Conservation (phyloP, 345 rosid genomes). For the Combretum micranthum region DNA sequence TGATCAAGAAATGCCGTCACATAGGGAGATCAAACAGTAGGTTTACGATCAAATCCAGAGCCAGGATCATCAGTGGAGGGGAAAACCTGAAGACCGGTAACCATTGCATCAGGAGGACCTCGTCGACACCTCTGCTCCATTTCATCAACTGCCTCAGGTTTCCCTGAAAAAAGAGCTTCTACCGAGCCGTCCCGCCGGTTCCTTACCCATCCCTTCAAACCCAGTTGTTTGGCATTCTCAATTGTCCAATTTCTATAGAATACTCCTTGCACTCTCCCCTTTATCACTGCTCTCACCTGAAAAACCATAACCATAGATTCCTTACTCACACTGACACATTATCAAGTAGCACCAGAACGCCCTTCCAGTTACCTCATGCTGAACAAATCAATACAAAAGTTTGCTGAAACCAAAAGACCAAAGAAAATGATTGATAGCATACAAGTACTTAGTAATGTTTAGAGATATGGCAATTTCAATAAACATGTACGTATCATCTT, state of each 20-base stretch:
- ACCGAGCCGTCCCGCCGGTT: slow-evolving; percentile 83
- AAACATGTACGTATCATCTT: no score
- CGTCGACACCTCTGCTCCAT: slow-evolving; percentile 88
- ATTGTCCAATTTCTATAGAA: slow-evolving; percentile 86
- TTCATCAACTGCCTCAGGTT: slow-evolving; percentile 48
- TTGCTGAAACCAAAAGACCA: no score
- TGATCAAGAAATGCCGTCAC: no score
- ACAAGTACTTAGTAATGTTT: no score
- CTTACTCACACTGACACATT: background rate
- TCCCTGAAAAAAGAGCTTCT: slow-evolving; percentile 80
- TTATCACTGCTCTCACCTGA: slow-evolving; percentile 65
- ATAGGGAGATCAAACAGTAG: slow-evolving; percentile 38
- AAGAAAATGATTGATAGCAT: no score
- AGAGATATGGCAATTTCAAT: no score
- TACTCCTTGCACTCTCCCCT: slow-evolving; percentile 91
- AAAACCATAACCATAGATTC: slow-evolving; percentile 5
- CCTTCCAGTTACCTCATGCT: slow-evolving; percentile 1
- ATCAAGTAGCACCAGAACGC: background rate
- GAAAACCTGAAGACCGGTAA: slow-evolving; percentile 63
- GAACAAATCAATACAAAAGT: background rate
- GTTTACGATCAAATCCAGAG: slow-evolving; percentile 46
- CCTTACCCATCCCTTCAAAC: slow-evolving; percentile 90
- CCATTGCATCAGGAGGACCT: slow-evolving; percentile 73
- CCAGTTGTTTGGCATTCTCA: slow-evolving; percentile 64
- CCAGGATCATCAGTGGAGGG: slow-evolving; percentile 70